These are phyloP conservation scores for Forsythia viridissima DNA, from an alignment of 257 asterid genomes.

Conservation along the genomic window DNA sequence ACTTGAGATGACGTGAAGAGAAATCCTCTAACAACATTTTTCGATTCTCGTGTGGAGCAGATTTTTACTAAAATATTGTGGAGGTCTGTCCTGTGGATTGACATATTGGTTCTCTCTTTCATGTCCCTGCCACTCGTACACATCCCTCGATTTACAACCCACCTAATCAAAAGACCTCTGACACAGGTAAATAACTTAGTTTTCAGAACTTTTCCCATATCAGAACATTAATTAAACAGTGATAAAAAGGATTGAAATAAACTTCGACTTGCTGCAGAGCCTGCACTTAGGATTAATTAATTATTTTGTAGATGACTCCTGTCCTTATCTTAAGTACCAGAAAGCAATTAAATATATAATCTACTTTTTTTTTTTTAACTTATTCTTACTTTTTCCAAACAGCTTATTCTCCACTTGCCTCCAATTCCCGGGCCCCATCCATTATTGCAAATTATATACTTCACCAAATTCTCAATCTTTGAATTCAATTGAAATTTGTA, in stretches of 20 bases:
- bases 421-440: neutral
- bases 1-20: too few species aligned
- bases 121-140: too few species aligned
- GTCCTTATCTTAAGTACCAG: neutral
- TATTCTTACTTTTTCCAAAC: neutral
- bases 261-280: neutral
- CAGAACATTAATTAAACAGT: too few species aligned
- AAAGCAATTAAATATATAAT: neutral
- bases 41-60: too few species aligned
- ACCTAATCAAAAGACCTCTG: too few species aligned
- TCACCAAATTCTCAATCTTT: neutral
- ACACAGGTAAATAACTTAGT: too few species aligned
- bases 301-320: neutral
- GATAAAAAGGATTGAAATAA: neutral
- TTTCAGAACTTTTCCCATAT: too few species aligned
- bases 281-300: neutral
- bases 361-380: neutral
- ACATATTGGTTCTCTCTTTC: too few species aligned
- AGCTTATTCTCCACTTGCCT: neutral
- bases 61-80: too few species aligned
- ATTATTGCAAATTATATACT: neutral
- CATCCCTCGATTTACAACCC: too few species aligned
- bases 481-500: neutral
- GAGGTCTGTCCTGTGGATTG: too few species aligned
- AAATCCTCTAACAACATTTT: too few species aligned